These are phyloP conservation scores for Thermomucor indicae-seudaticae DNA, from an alignment of 371 early-diverging fungal species.

Conservation along the genomic window DNA sequence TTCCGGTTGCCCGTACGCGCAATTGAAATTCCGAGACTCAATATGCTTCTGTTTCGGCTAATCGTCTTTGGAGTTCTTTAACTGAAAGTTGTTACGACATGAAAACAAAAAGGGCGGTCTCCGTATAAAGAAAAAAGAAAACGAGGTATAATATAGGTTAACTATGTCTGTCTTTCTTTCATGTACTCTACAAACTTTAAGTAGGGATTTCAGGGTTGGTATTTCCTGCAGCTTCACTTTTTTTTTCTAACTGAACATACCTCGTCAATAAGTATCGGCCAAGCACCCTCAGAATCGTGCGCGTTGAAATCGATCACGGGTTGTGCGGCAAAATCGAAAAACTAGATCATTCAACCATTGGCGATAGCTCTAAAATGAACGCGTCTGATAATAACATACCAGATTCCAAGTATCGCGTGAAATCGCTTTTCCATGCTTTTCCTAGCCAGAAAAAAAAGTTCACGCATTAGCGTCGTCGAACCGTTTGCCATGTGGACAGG, in stretches of 20 bases:
- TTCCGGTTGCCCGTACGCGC: too few relatives aligned
- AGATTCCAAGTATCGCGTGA: slow-evolving; percentile 84
- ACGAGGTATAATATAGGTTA: too few relatives aligned
- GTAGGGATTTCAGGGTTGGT: not conserved
- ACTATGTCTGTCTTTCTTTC: not conserved
- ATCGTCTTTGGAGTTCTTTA: too few relatives aligned
- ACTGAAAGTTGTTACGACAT: too few relatives aligned
- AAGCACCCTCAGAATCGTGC: slow-evolving; percentile 79
- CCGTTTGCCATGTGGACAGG: too few relatives aligned
- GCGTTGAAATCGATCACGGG: slow-evolving; percentile 54
- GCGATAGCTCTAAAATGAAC: not conserved
- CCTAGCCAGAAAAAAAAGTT: slow-evolving; percentile 21
- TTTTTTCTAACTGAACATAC: slow-evolving; percentile 31
- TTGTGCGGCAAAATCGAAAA: slow-evolving; percentile 73
- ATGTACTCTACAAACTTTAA: slow-evolving; percentile 14
- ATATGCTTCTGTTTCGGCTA: too few relatives aligned
- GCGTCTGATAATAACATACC: slow-evolving; percentile 33
- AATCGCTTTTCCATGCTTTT: slow-evolving; percentile 75
- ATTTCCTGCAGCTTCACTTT: not conserved
- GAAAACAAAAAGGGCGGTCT: too few relatives aligned
- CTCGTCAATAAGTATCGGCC: slow-evolving; percentile 81
- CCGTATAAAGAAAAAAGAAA: too few relatives aligned
- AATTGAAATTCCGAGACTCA: too few relatives aligned
- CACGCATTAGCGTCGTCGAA: not conserved
- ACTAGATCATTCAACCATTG: slow-evolving; percentile 44